phyloP scores from a whole-genome alignment of 2,329 filamentous ascomycete genomes.

The Verticillium zaregamsianum region DNA sequence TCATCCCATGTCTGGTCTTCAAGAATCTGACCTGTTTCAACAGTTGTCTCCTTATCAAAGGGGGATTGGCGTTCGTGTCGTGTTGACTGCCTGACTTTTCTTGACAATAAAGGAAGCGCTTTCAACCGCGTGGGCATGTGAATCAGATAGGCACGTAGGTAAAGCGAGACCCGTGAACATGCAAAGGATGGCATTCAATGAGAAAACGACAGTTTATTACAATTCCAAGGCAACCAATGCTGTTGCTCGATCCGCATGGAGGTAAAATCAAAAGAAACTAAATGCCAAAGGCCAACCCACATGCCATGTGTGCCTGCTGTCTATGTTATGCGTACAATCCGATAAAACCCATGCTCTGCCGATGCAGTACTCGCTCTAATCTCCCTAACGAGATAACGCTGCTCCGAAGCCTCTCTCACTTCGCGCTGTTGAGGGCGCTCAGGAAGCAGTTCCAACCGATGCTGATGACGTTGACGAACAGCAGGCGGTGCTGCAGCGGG shows the following conservation, averaged over 20 bases:
- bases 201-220: not conserved
- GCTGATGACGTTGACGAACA: conserved; percentile 81
- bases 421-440: conserved; percentile 55
- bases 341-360: not conserved
- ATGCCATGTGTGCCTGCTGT: not conserved
- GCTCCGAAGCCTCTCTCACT: not conserved
- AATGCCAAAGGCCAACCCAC: not conserved
- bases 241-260: not conserved
- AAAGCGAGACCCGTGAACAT: too few species aligned
- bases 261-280: not conserved
- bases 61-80: too few species aligned
- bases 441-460: conserved; percentile 64
- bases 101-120: too few species aligned
- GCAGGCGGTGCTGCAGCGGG: conserved; percentile 74
- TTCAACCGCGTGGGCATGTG: too few species aligned
- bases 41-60: too few species aligned
- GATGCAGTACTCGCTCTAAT: not conserved
- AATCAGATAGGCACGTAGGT: too few species aligned
- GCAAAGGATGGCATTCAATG: too few species aligned
- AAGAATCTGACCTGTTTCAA: too few species aligned
- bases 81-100: too few species aligned
- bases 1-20: too few species aligned
- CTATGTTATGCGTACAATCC: not conserved
- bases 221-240: not conserved
- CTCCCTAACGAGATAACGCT: not conserved